Evolutionary conservation across 495 filamentous ascomycete genomes (phyloP), one percentile per base, ranked within the genome.

Genomic region (Monascus purpureus): DNA sequence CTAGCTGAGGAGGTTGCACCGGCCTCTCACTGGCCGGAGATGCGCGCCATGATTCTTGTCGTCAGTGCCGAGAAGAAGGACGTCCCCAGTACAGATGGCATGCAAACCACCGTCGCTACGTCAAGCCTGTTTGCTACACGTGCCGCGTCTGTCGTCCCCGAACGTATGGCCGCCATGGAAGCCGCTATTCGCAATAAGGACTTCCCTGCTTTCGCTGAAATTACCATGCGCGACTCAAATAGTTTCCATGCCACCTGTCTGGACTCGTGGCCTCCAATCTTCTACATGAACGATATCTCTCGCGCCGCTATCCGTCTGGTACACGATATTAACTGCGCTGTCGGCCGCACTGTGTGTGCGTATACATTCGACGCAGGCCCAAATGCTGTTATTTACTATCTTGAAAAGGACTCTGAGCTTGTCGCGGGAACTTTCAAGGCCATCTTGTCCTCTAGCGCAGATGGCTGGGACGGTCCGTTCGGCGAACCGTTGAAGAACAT

Each of bases 351-450:
- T 1, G 68, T 95, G 2, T 82, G 80, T 7, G 88, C 90, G 13
- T 99, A 99, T 54, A 99, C 90, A 0, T 99, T 94, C 49, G 90
- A 99, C 55, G 90, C 90, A 1, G 90, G 90, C 27, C 92, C 90
- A 40, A 99, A 99, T 52, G 81, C 82, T 18, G 90, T 99, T 17
- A 75, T 99, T 26, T 99, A 96, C 57, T 95, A 86, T 40, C 70
- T 81, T 18, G 80, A 84, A 55, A 63, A 82, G 66, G 70, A 87
- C 43, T 70, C 75, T 29, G 67, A 60, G 15, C 50, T 68, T 4
- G 79, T 97, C 13, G 61, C 78, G 1, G 85, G 82, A 3, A 70
- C 71, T 1, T 77, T 95, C 51, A 63, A 67, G 43, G 53, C 55
- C 13, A 57, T 62, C 24, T 50, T 67, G 15, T 68, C 61, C 14